Base-by-base conservation (phyloP, 108 stramenopile genomes). In the Schizochytrium sp. region DNA sequence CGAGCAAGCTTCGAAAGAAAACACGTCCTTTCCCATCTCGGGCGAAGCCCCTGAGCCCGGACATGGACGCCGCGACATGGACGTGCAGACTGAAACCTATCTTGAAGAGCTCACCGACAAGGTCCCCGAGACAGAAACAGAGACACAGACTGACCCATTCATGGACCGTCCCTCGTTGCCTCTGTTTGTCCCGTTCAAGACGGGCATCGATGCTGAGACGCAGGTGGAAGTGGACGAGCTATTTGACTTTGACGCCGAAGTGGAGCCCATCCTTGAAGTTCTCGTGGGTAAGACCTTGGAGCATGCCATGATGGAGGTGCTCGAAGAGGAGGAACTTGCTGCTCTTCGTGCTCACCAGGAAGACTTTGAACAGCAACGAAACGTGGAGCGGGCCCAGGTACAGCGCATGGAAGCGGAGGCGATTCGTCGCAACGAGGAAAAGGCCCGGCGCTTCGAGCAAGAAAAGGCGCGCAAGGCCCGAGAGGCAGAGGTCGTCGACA, bases 221-320 rank as follows among this genome's bases (percentile, higher is more conserved):
- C 94, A 95, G 53, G 91, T 95, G 18, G 91, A 93, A n/a, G 92
- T 58, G 5, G 94, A 93, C 41, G 94, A 95, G 88, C 93, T 95
- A n/a, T 95, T 95, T 63, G 93, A 95, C 87, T 95, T 95, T 58
- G 93, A 95, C 89, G 23, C 90, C 5, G 94, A 95, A 91, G 94
- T 95, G 55, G 92, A 91, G 89, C 94, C 94, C 4, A 89, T 95
- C 18, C 91, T 95, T 23, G 94, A 95, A 63, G 94, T 95, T 0
- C 90, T 95, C 43, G 94, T 94, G 12, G 94, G 94, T 34, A 95
- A 94, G 89, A 94, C 94, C 21, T 87, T 95, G 4, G 92, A 94
- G 89, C 90, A 93, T 0, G 83, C 93, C 21, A 91, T 95, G 87
- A 60, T 95, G 58, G 94, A 95, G 92, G 72, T 95, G 5, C 92